Base-by-base conservation (phyloP, 2,329 filamentous ascomycete genomes). In the Graphiopsis chlorocephala region DNA sequence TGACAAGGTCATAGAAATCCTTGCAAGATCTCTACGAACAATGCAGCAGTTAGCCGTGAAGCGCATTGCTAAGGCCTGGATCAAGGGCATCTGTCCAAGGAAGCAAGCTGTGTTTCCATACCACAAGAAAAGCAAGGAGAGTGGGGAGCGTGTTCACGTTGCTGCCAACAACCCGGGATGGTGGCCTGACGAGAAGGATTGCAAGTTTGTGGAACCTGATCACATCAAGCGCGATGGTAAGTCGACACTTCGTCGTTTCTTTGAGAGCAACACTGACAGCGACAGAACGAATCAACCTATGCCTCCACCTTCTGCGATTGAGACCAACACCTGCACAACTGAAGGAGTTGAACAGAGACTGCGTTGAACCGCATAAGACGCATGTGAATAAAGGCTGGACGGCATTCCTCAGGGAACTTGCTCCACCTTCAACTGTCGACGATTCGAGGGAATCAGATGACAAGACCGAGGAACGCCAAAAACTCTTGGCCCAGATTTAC, bases 101-200 rank as follows among this genome's bases (percentile, higher is more conserved):
- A 93, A 93, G 75, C 90, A 92, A 75, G 88, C 88, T 0, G 88
- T 85, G 20, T 87, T 90, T 70, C 90, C 90, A 0, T 93, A 93
- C 72, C 84, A 88, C 53, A 83, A 83, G 33, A 87, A 85, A 68
- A 84, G 53, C 15, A 33, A 33, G 23, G 60, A 62, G 25, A 35
- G 48, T n/a, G 60, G 53, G 26, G 48, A 50, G 10, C 31, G 10
- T 10, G 48, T 45, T n/a, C 48, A 38, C 23, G 1, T 86, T 28
- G n/a, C 31, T 33, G 70, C 71, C 14, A 60, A 64, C 23, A 61
- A 72, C 2, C 77, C 77, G 12, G 64, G 52, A 3, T 78, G 75
- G 73, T 78, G 77, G 77, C 77, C 77, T 11, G 35, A 66, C n/a
- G 20, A 61, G 15, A 28, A 69, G 2, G 59, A 81, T 50, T 86